A percentile compares a stretch with the other conserved stretches of the same genome.
phyloP scores from a whole-genome alignment of 202 grass and related monocot species.

The Panicum virgatum region DNA sequence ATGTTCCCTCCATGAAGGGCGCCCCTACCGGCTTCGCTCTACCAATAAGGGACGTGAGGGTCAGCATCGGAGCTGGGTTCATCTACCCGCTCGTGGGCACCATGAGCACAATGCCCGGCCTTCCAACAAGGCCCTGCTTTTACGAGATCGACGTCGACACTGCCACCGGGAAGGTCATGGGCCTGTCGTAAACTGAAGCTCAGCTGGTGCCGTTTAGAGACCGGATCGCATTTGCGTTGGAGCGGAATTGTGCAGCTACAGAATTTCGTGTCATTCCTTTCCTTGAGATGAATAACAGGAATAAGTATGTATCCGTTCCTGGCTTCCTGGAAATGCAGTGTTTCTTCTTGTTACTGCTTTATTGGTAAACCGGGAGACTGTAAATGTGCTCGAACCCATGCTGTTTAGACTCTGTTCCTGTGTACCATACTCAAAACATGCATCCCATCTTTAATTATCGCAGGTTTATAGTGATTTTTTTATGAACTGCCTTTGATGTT shows the following conservation, averaged over 20 bases:
- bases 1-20: constrained; percentile 78
- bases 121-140: constrained; percentile 94
- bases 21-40: constrained; percentile 65
- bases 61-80: constrained; percentile 91
- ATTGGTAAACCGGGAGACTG: neutral
- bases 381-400: no score
- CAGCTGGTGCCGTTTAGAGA: neutral
- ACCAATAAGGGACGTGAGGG: constrained; percentile 83
- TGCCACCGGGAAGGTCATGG: constrained; percentile 68
- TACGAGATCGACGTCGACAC: constrained; percentile 88
- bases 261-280: constrained; percentile 25
- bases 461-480: neutral
- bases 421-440: neutral
- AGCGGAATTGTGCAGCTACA: constrained; percentile 14
- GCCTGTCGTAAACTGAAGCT: constrained; percentile 60
- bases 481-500: no score
- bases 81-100: constrained; percentile 92
- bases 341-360: neutral
- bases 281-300: constrained; percentile 28
- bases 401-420: constrained; percentile 9
- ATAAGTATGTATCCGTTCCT: neutral
- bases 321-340: constrained; percentile 11
- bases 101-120: constrained; percentile 96
- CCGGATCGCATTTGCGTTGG: neutral
- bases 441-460: neutral